Evolutionary conservation across 192 early-diverging fungal genomes (phyloP).

Genomic region (Jimgerdemannia flammicorona): DNA sequence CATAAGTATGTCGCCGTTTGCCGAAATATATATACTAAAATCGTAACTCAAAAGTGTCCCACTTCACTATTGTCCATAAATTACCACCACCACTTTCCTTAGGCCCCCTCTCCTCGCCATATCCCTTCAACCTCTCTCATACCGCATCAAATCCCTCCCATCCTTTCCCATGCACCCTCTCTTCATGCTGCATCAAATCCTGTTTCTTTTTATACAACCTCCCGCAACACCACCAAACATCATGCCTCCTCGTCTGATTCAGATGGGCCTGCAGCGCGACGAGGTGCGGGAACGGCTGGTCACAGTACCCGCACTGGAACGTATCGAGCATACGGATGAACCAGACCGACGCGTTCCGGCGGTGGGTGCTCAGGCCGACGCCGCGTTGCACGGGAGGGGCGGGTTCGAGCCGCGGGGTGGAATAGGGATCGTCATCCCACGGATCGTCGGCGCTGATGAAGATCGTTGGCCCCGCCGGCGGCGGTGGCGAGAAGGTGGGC

Average conservation of each 20-base stretch:
- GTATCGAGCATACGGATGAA: conserved; percentile 2
- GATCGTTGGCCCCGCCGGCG: too few species aligned
- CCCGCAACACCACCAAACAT: neutral
- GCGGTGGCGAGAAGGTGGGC: too few species aligned
- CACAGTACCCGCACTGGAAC: neutral
- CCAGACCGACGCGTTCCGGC: neutral
- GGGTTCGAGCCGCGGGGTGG: neutral
- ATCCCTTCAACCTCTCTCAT: too few species aligned
- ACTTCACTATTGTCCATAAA: too few species aligned
- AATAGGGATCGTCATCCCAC: too few species aligned
- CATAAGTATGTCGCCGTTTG: too few species aligned
- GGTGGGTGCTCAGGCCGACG: neutral
- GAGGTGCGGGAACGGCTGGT: neutral
- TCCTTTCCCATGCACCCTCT: conserved; percentile 3
- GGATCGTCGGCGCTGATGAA: too few species aligned
- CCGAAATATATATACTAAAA: too few species aligned
- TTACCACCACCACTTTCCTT: too few species aligned
- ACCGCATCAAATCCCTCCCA: neutral
- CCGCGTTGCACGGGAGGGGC: neutral
- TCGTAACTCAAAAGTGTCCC: too few species aligned
- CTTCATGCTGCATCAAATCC: neutral
- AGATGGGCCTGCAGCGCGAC: conserved; percentile 6
- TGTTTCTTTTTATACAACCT: neutral
- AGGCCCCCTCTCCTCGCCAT: too few species aligned
- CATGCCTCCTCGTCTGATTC: neutral